phyloP scores from a whole-genome alignment of 768 basidiomycete genomes.

The Agrocybe chaxingu region DNA sequence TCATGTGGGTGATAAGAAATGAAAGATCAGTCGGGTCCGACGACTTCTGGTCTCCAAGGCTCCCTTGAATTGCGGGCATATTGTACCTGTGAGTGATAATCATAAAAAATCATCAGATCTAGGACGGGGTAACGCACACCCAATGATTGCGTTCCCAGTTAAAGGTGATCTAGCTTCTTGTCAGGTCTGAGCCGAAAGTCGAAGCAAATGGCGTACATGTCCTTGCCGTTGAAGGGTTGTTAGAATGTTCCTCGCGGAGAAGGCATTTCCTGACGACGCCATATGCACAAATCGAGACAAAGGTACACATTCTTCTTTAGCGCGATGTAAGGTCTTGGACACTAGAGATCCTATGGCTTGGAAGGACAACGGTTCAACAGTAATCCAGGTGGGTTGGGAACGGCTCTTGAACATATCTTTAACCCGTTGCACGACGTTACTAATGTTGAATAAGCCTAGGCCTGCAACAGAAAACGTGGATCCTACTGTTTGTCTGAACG shows the following conservation, averaged over 20 bases:
- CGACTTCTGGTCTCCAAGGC: constrained; percentile 46
- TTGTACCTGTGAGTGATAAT: constrained; percentile 40
- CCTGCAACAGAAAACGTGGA: not conserved
- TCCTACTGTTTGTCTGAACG: constrained; percentile 53
- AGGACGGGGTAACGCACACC: constrained; percentile 42
- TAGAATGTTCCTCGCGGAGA: constrained; percentile 63
- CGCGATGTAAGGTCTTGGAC: constrained; percentile 59
- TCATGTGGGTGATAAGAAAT: constrained; percentile 57
- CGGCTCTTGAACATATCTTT: constrained; percentile 55
- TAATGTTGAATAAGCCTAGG: constrained; percentile 14
- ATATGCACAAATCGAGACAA: constrained; percentile 55
- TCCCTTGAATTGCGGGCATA: constrained; percentile 53
- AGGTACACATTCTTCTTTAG: constrained; percentile 50
- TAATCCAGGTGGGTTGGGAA: constrained; percentile 64
- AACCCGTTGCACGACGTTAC: constrained; percentile 47
- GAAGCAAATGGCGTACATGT: constrained; percentile 38
- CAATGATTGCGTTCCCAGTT: constrained; percentile 65
- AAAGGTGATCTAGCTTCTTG: constrained; percentile 50
- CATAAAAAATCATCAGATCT: not conserved
- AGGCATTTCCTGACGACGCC: constrained; percentile 66
- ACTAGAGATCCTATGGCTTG: constrained; percentile 57
- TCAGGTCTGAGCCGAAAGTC: not conserved
- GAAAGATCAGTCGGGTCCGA: constrained; percentile 62
- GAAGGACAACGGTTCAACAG: constrained; percentile 56
- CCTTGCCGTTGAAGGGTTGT: constrained; percentile 61